Evolutionary conservation across 108 stramenopile genomes (phyloP), one percentile per base, ranked within the genome.

Genomic region (Cyclostephanos tholiformis): DNA sequence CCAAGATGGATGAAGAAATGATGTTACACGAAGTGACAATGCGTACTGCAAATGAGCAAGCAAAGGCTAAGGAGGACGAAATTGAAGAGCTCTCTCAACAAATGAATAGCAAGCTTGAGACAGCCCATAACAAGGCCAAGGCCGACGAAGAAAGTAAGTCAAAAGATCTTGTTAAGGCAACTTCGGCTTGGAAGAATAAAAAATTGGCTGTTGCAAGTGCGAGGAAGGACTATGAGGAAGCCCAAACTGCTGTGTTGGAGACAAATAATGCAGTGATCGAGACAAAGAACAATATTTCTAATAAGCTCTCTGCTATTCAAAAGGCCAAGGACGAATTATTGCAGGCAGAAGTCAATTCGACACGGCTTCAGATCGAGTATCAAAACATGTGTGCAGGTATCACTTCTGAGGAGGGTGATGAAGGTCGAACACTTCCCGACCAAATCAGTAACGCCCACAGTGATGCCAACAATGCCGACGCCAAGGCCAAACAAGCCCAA

Each of bases 81-180:
- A 87, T 85, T 39, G 60, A 41, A 39, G 76, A 72, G 20, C 61
- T 80, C 8, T 81, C 88, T 14, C 52, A 82, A 25, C 75, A 79
- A 59, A 78, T 86, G 53, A 90, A 84, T 46, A 88, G 86, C 26
- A 89, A 91, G 71, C 82, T 91, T 49, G 84, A 90, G 19, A 69
- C 77, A 14, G 62, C 76, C 19, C 84, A 82, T 68, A 75, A 87
- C 12, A 53, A 80, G 43, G 64, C 86, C 26, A 88, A 86, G 61
- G 68, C 74, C 16, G 78, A 71, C 11, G 91, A 95, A 46, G 97
- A 98, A 35, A 84, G 89, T 60, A 85, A 79, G n/a, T 90, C 94
- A n/a, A 98, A 97, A 76, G 90, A 91, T 66, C 85, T 98, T 17
- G 97, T 98, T 43, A 95, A 97, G 85, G 83, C 79, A 13, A 97